Conservation (phyloP, 805 yeast species). For the Sugiyamaella lignohabitans region DNA sequence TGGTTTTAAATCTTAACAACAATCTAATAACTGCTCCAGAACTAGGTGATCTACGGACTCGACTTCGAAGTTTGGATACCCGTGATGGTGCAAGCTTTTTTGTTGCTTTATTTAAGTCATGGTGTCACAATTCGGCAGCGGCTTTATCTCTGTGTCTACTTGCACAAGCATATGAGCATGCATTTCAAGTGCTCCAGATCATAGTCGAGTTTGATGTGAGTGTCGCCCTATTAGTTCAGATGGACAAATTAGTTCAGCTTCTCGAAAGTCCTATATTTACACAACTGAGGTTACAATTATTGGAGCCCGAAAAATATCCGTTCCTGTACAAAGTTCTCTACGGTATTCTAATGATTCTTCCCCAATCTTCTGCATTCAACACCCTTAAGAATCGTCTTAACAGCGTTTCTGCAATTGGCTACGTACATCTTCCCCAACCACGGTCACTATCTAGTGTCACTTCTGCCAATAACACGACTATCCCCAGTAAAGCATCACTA, state of each 20-base stretch:
- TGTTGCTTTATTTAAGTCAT: conserved; percentile 69
- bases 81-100: conserved; percentile 63
- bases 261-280: conserved; percentile 91
- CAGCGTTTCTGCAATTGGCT: conserved; percentile 40
- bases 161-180: conserved; percentile 82
- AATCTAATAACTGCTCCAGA: conserved; percentile 84
- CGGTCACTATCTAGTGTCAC: conserved; percentile 13
- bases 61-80: conserved; percentile 57
- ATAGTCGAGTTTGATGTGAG: conserved; percentile 77
- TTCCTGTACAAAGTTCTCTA: conserved; percentile 79
- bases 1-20: conserved; percentile 82
- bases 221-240: conserved; percentile 71
- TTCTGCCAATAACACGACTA: conserved; percentile 14
- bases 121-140: conserved; percentile 91
- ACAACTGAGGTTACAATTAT: conserved; percentile 74
- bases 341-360: conserved; percentile 87
- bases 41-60: conserved; percentile 58
- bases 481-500: conserved; percentile 13
- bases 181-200: conserved; percentile 73
- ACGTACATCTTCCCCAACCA: conserved; percentile 26
- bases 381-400: conserved; percentile 70
- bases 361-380: conserved; percentile 88
- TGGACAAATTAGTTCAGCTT: conserved; percentile 83
- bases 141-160: conserved; percentile 77
- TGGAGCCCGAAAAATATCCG: conserved; percentile 79